These are phyloP conservation scores for Tothia fuscella DNA, from an alignment of 2,329 filamentous ascomycete species.

Conservation along the genomic window DNA sequence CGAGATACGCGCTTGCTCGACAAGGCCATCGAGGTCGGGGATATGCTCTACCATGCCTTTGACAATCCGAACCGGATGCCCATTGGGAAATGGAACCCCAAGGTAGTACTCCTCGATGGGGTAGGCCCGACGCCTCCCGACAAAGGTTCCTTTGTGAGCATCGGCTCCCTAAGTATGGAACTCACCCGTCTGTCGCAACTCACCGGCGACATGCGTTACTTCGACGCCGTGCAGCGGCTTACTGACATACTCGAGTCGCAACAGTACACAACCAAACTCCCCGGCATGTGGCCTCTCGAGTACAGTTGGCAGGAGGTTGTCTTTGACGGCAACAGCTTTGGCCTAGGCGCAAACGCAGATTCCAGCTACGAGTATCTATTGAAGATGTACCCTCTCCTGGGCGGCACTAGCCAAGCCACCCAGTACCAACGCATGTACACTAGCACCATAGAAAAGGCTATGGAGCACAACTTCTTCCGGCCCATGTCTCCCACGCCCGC, in stretches of 20 bases:
- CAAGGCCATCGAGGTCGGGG: conserved; percentile 68
- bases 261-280: conserved; percentile 58
- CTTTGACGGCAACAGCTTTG: conserved; percentile 21
- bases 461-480: conserved; percentile 33
- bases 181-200: conserved; percentile 83
- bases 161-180: conserved; percentile 73
- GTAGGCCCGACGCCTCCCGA: conserved; percentile 43
- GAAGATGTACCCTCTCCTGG: conserved; percentile 36
- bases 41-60: conserved; percentile 71
- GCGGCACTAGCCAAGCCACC: conserved; percentile 24
- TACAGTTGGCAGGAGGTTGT: conserved; percentile 32
- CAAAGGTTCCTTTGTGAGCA: conserved; percentile 34
- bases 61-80: conserved; percentile 95
- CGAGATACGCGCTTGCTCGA: conserved; percentile 57
- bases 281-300: conserved; percentile 68
- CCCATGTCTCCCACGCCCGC: conserved; percentile 34
- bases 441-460: conserved; percentile 29
- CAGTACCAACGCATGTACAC: conserved; percentile 45
- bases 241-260: conserved; percentile 66
- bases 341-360: conserved; percentile 29
- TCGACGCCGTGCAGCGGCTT: conserved; percentile 78
- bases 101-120: too few relatives aligned
- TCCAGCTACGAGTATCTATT: conserved; percentile 33
- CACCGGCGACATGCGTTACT: conserved; percentile 71
- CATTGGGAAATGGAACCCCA: conserved; percentile 55